These are phyloP conservation scores for Silene conica DNA, from an alignment of 148 eudicot species.

Conservation along the genomic window DNA sequence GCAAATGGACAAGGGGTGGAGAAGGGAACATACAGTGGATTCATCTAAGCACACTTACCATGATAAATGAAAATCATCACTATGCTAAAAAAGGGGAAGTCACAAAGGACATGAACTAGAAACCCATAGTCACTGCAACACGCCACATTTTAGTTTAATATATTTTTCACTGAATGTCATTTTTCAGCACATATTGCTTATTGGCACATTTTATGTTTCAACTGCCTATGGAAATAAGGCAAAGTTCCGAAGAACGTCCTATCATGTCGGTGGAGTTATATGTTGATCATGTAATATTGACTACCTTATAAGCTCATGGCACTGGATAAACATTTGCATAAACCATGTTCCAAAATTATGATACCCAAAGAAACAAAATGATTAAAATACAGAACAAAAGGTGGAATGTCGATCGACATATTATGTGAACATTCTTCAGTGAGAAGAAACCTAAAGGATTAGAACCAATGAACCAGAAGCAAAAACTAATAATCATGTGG, in stretches of 20 bases:
- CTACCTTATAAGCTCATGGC: neutral
- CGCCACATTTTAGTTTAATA: neutral
- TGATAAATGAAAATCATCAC: neutral
- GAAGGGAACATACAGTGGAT: neutral
- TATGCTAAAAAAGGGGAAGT: neutral
- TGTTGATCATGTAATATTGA: neutral
- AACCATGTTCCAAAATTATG: neutral
- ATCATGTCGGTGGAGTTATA: neutral
- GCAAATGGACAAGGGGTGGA: constrained; percentile 6
- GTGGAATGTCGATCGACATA: neutral
- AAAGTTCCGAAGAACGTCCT: neutral
- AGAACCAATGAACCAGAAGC: neutral
- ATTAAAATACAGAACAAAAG: neutral
- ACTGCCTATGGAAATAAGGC: neutral
- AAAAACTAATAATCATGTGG: neutral
- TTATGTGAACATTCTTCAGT: neutral
- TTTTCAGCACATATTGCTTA: neutral
- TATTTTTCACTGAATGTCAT: neutral
- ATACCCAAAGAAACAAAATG: neutral
- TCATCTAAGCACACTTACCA: neutral
- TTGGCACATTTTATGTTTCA: neutral
- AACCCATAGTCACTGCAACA: constrained; percentile 4
- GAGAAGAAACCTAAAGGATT: neutral
- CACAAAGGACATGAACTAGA: constrained; percentile 5
- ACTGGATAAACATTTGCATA: neutral